A percentile compares a stretch with the other conserved stretches of the same genome.
phyloP scores from a whole-genome alignment of 1,139 yeast species.

The Suhomyces terraborum region DNA sequence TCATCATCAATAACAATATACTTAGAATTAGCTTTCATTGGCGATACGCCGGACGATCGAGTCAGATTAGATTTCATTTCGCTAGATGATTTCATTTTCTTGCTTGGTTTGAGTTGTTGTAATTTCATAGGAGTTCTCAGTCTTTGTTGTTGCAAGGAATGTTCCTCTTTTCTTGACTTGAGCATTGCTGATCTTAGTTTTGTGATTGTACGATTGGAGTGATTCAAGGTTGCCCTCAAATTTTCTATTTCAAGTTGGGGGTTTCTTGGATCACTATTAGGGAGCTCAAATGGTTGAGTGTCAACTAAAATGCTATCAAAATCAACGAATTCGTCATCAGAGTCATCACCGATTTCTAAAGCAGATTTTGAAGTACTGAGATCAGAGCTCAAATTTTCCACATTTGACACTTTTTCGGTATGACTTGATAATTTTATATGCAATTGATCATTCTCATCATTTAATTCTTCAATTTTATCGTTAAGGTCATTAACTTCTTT shows the following conservation, averaged over 20 bases:
- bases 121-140: slow-evolving; percentile 18
- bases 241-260: slow-evolving; percentile 68
- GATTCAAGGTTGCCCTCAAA: slow-evolving; percentile 62
- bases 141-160: slow-evolving; percentile 12
- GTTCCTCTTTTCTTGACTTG: slow-evolving; percentile 39
- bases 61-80: slow-evolving; percentile 20
- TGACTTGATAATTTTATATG: slow-evolving; percentile 38
- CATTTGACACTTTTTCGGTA: slow-evolving; percentile 10
- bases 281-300: slow-evolving; percentile 29
- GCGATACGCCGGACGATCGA: slow-evolving; percentile 26
- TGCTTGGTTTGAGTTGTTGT: slow-evolving; percentile 20
- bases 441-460: slow-evolving; percentile 64
- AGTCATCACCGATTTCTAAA: slow-evolving; percentile 19
- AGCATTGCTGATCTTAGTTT: slow-evolving; percentile 53
- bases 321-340: slow-evolving; percentile 35
- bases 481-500: slow-evolving; percentile 51
- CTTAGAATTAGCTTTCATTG: slow-evolving; percentile 40
- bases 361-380: slow-evolving; percentile 14
- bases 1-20: slow-evolving; percentile 32
- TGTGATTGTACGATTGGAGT: slow-evolving; percentile 62
- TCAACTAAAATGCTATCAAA: slow-evolving; percentile 40
- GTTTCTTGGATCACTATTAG: slow-evolving; percentile 47
- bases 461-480: slow-evolving; percentile 53
- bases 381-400: slow-evolving; percentile 4
- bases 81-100: slow-evolving; percentile 25